Conservation (phyloP, 805 yeast species). For the Sugiyamaella floridensis region DNA sequence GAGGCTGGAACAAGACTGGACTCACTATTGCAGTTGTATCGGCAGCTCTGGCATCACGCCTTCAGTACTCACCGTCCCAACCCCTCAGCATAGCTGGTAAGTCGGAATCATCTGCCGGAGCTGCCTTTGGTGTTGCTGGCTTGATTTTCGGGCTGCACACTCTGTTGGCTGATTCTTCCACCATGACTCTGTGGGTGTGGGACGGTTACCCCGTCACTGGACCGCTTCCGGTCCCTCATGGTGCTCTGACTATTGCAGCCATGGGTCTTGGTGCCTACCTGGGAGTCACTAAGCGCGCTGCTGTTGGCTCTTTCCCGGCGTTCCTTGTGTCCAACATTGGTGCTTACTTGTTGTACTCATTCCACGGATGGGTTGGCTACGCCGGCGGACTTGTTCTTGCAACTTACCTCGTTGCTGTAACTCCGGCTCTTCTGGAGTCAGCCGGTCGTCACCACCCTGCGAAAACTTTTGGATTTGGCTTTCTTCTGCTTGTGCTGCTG, state of each 20-base stretch:
- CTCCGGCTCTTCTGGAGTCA: conserved; percentile 55
- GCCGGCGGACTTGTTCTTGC: conserved; percentile 61
- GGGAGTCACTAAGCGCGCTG: conserved; percentile 32
- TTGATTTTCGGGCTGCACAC: conserved; percentile 66
- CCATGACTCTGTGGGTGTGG: conserved; percentile 94
- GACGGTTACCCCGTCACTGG: conserved; percentile 84
- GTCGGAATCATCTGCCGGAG: conserved; percentile 31
- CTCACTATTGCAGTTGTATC: conserved; percentile 53
- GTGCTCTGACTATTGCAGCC: conserved; percentile 55
- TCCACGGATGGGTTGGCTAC: conserved; percentile 65
- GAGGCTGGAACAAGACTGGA: conserved; percentile 77
- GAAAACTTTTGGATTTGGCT: conserved; percentile 33
- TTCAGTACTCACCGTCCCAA: conserved; percentile 15
- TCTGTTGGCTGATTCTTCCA: conserved; percentile 74
- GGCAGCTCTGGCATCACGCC: conserved; percentile 54
- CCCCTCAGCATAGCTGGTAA: conserved; percentile 21
- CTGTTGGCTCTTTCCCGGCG: conserved; percentile 31
- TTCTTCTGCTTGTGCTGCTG: conserved; percentile 45
- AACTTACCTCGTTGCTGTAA: conserved; percentile 53
- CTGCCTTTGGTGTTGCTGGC: conserved; percentile 71
- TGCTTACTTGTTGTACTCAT: conserved; percentile 42
- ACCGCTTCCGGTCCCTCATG: conserved; percentile 83
- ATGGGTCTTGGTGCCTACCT: conserved; percentile 51
- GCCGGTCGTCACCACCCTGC: conserved; percentile 52
- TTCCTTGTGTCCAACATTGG: conserved; percentile 43